These are phyloP conservation scores for Orbilia brochopaga DNA, from an alignment of 2,329 filamentous ascomycete genomes.

Conservation along the genomic window DNA sequence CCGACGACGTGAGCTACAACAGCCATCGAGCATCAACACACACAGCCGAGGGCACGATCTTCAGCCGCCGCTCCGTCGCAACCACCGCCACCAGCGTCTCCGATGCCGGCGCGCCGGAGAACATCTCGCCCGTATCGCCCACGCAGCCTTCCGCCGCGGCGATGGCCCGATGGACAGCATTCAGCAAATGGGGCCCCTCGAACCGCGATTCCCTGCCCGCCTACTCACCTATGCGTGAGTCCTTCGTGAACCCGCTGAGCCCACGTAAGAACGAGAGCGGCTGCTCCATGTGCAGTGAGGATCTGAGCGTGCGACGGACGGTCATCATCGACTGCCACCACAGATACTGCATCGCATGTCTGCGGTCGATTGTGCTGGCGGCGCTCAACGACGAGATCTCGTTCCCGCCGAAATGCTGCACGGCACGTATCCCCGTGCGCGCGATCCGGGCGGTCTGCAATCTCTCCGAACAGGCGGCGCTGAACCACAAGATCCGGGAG, in stretches of 20 bases:
- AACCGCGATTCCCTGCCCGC: constrained; percentile 43
- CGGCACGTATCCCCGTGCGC: constrained; percentile 36
- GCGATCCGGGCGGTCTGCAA: constrained; percentile 34
- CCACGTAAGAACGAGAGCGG: constrained; percentile 31
- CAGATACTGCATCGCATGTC: constrained; percentile 42
- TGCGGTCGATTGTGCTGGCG: constrained; percentile 39
- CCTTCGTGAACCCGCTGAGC: constrained; percentile 25
- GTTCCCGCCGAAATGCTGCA: constrained; percentile 49
- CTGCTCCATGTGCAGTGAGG: constrained; percentile 49
- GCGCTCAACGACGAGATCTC: constrained; percentile 45
- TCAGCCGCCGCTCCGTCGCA: constrained; percentile 40
- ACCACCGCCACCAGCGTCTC: constrained; percentile 49
- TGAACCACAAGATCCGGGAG: constrained; percentile 48
- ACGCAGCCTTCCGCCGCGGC: constrained; percentile 41
- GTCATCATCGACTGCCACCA: constrained; percentile 38
- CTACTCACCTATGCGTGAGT: constrained; percentile 46
- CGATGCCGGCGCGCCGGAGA: constrained; percentile 40
- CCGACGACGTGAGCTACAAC: constrained; percentile 46
- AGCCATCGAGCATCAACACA: constrained; percentile 47
- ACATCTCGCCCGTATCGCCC: constrained; percentile 36
- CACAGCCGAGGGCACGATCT: constrained; percentile 47
- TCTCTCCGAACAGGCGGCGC: constrained; percentile 34
- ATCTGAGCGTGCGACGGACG: constrained; percentile 33
- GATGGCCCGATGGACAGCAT: constrained; percentile 46
- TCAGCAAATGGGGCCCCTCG: constrained; percentile 44